Evolutionary conservation across 2,329 filamentous ascomycete genomes (phyloP).

Genomic region (Ceratocystis colombiana): DNA sequence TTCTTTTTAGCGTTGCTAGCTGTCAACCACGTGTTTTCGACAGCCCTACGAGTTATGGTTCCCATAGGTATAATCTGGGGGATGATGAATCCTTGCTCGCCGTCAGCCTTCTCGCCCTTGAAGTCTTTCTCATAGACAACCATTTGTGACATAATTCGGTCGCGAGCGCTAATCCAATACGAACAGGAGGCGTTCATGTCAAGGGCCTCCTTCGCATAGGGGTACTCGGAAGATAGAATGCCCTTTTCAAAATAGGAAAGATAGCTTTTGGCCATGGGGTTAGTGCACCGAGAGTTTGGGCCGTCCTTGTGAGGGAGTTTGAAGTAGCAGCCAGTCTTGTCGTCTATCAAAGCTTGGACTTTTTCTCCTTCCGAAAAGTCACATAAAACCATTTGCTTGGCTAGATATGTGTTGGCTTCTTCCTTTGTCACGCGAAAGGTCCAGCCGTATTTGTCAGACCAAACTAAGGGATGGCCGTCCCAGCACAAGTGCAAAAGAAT

Average conservation of each 20-base stretch:
- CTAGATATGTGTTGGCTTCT: slow-evolving; percentile 54
- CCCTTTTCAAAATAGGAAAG: slow-evolving; percentile 84
- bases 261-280: slow-evolving; percentile 85
- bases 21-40: slow-evolving; percentile 97
- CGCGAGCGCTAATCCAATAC: slow-evolving; percentile 95
- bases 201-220: slow-evolving; percentile 85
- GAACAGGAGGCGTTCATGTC: slow-evolving; percentile 99
- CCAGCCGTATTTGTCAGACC: slow-evolving; percentile 92
- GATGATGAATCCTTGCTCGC: slow-evolving; percentile 63
- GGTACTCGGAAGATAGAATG: slow-evolving; percentile 72
- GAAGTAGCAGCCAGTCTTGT: slow-evolving; percentile 61
- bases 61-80: slow-evolving; percentile 98
- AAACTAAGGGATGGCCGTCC: slow-evolving; percentile 81
- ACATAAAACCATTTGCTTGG: slow-evolving; percentile 62
- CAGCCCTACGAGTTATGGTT: slow-evolving; percentile 84
- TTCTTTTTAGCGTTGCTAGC: slow-evolving; percentile 96
- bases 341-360: slow-evolving; percentile 53
- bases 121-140: slow-evolving; percentile 71
- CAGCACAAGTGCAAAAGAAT: slow-evolving; percentile 74
- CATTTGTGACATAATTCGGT: slow-evolving; percentile 90
- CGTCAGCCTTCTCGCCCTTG: slow-evolving; percentile 27
- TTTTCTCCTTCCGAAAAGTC: slow-evolving; percentile 56
- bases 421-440: slow-evolving; percentile 65
- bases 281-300: slow-evolving; percentile 70
- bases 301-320: slow-evolving; percentile 97